These are phyloP conservation scores for Massarina eburnea DNA, from an alignment of 2,329 filamentous ascomycete species.

Conservation along the genomic window DNA sequence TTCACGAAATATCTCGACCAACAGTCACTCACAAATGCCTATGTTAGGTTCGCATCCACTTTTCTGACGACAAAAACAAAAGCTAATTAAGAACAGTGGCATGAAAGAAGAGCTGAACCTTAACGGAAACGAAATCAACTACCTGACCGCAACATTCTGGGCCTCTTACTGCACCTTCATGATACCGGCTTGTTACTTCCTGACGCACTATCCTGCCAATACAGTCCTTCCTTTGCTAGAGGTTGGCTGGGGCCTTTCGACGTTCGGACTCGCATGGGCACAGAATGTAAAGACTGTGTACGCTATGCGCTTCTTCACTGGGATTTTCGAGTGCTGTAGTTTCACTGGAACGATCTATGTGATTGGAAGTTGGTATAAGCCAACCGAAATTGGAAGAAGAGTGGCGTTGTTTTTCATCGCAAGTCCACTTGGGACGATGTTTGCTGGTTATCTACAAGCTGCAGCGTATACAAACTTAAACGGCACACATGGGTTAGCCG, in stretches of 20 bases:
- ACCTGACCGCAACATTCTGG: slow-evolving; percentile 29
- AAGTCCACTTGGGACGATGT: slow-evolving; percentile 24
- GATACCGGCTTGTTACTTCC: slow-evolving; percentile 45
- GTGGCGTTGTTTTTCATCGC: slow-evolving; percentile 25
- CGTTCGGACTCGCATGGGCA: slow-evolving; percentile 24
- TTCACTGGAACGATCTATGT: slow-evolving; percentile 43
- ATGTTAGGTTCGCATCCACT: slow-evolving; percentile 9
- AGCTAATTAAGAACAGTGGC: slow-evolving; percentile 3
- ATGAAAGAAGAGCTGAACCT: slow-evolving; percentile 16
- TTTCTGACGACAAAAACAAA: neutral
- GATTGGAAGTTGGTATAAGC: slow-evolving; percentile 45
- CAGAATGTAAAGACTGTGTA: slow-evolving; percentile 11
- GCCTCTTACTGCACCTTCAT: slow-evolving; percentile 46
- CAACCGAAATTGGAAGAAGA: slow-evolving; percentile 23
- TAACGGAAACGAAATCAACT: slow-evolving; percentile 15
- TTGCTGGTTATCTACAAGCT: slow-evolving; percentile 29
- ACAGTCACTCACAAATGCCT: slow-evolving; percentile 15
- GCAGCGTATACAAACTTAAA: slow-evolving; percentile 26
- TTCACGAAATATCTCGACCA: slow-evolving; percentile 46
- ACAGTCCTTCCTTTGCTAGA: slow-evolving; percentile 22
- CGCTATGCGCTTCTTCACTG: slow-evolving; percentile 43
- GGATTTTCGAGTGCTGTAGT: slow-evolving; percentile 32
- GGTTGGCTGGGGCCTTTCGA: slow-evolving; percentile 24
- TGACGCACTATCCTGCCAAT: slow-evolving; percentile 32
- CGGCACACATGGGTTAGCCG: slow-evolving; percentile 16